Evolutionary conservation across 192 early-diverging fungal genomes (phyloP), one percentile per base, ranked within the genome.

Genomic region (Coemansia furcata): DNA sequence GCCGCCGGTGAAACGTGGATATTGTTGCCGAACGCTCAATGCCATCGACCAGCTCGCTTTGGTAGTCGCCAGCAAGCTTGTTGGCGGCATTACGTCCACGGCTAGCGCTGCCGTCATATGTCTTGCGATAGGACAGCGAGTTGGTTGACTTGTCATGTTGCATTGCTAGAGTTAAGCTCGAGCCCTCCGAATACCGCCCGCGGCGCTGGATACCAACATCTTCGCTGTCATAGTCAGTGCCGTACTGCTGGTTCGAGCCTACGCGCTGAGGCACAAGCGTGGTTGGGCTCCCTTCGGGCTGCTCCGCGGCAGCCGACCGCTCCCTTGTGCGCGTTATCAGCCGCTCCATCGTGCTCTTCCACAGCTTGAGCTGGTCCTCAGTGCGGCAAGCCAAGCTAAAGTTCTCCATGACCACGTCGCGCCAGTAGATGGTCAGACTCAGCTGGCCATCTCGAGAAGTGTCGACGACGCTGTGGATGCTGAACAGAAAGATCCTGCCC

Each of bases 361-460:
- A 99, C 66, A 91, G 85, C 64, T 87, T 88, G n/a, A 95, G 87
- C 73, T 97, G 95, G 68, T 99, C 97, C 70, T 90, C 89, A 65
- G 95, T 93, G 17, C 94, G 79, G 74, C 94, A 95, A 50, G 90
- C 90, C n/a, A 99, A 77, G 62, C 86, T 87, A 82, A 99, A 96
- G 57, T 90, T 85, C 59, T 94, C 92, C 80, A 92, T 89, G 29
- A 91, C 91, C 19, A 80, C 79, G 36, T 89, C 90, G 43, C 91
- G 87, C 96, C 96, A 99, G 66, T 90, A 95, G 42, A 99, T 90
- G 37, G 88, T 87, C 32, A 94, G 71, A 9, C 75, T 74, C 29
- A 82, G 67, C 30, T 76, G 69, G 60, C 71, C 77, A 55, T 85
- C 75, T 32, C 78, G 76, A 26, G 86, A 87, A 19, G 85, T 87